phyloP scores from a whole-genome alignment of 306 rosid species.

The Benincasa hispida region DNA sequence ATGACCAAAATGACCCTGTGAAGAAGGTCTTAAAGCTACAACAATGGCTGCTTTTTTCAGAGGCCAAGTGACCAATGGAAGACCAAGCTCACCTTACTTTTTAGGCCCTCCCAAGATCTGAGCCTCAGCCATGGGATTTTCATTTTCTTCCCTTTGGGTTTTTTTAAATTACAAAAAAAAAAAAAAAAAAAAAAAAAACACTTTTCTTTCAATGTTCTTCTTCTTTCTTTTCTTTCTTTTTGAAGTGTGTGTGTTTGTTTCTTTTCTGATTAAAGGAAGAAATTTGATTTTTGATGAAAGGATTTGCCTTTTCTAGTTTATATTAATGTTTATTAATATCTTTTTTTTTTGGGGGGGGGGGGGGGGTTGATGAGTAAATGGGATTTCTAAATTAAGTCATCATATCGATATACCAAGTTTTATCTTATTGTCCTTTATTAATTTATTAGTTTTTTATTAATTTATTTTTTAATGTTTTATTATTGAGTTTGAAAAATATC shows the following conservation, averaged over 20 bases:
- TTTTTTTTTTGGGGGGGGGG: neutral
- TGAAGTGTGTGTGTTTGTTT: neutral
- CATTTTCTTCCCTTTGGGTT: too few relatives aligned
- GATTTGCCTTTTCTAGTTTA: neutral
- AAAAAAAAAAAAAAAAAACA: neutral
- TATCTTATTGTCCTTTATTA: too few relatives aligned
- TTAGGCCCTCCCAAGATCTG: neutral
- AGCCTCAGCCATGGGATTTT: neutral
- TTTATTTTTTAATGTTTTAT: too few relatives aligned
- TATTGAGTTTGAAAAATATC: too few relatives aligned
- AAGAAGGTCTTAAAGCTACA: slow-evolving; percentile 1
- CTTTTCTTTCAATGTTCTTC: neutral
- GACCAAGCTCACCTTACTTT: neutral
- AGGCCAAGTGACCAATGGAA: neutral
- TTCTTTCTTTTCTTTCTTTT: neutral
- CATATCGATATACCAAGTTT: too few relatives aligned
- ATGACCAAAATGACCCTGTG: neutral
- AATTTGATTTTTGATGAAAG: neutral
- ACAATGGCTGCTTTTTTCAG: slow-evolving; percentile 3
- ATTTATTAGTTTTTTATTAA: too few relatives aligned
- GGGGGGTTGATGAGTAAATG: too few relatives aligned
- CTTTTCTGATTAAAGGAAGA: neutral
- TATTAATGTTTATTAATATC: neutral
- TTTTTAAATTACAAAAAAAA: neutral
- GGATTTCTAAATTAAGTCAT: neutral